Base-by-base conservation (phyloP, 2,329 filamentous ascomycete genomes). In the Harringtonia aguacate region DNA sequence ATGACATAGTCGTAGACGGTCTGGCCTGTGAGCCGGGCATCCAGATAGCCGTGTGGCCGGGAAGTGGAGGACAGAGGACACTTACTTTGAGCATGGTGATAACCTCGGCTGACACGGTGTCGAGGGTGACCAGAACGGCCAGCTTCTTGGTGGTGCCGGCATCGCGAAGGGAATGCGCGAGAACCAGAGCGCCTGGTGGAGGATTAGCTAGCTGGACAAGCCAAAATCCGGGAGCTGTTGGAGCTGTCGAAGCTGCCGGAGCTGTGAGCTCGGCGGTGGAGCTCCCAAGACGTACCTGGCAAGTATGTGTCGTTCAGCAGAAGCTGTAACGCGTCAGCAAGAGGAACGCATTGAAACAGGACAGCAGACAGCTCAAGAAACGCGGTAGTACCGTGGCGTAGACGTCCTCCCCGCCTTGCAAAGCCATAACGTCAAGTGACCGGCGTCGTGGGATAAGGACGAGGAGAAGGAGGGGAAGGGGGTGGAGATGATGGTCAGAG, bases 121-220 rank as follows among this genome's bases (percentile, higher is more conserved):
- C 88, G 44, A 82, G 72, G 5, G 88, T 94, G 59, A 94, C 78
- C 55, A 97, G 70, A 54, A 84, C 84, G 48, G 83, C 88, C 55
- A 98, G 72, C 68, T 87, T 90, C 68, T 86, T 92, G 53, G 72
- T 79, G 31, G 89, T 86, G 46, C 86, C 86, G 55, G 80, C 83
- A 81, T 98, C 92, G 64, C 86, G 84, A 46, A 98, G 70, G 29
- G 92, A 97, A 68, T 97, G 89, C 49, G 88, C 89, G 51, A 98
- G 79, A 38, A 98, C 89, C 55, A 92, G 79, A 48, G 89, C 90
- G 62, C 92, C 90, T 94, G 53, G 31, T 52, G 39, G n/a, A 10
- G 21, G 36, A 14, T 46, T 13, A 34, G 20, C 20, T 35, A 7
- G 17, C 15, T 13, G 4, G 15, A 39, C 12, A 37, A 17, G 27